Evolutionary conservation across 768 basidiomycete species (phyloP).

Genomic region (Lactarius indigo): DNA sequence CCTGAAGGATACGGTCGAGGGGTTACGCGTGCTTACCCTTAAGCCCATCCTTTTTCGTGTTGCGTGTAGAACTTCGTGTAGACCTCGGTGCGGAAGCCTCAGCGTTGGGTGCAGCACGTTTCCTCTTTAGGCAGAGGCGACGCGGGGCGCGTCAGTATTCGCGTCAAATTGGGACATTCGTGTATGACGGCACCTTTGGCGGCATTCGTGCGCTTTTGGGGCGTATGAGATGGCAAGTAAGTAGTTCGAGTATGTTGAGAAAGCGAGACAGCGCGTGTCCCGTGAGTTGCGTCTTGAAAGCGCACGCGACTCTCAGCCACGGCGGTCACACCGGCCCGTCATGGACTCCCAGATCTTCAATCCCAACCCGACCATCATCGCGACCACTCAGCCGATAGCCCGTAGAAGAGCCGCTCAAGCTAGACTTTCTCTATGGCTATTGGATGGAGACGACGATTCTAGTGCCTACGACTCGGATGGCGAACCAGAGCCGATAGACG

Average conservation of each 20-base stretch:
- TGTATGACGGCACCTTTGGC: conserved; percentile 14
- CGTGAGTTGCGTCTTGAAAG: conserved; percentile 2
- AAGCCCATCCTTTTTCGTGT: conserved; percentile 29
- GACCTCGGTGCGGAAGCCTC: conserved; percentile 41
- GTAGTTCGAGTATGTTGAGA: conserved; percentile 17
- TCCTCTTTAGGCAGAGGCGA: conserved; percentile 45
- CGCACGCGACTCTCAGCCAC: not conserved
- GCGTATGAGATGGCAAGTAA: conserved; percentile 15
- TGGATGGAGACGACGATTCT: conserved; percentile 31
- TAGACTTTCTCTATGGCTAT: conserved; percentile 59
- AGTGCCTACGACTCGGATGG: conserved; percentile 32
- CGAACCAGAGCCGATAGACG: conserved; percentile 73
- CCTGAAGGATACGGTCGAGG: not conserved
- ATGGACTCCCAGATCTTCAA: conserved; percentile 71
- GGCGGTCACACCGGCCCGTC: conserved; percentile 8
- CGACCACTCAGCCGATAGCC: conserved; percentile 45
- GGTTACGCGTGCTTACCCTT: conserved; percentile 23
- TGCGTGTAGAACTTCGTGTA: conserved; percentile 45
- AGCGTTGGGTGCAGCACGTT: conserved; percentile 42
- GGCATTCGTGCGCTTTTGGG: conserved; percentile 18
- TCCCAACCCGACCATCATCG: conserved; percentile 84
- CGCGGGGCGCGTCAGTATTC: conserved; percentile 7
- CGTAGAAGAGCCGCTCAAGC: conserved; percentile 37
- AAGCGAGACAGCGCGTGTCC: conserved; percentile 7
- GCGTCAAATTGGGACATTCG: not conserved